Percentiles rank a stretch among this genome's conserved stretches.
phyloP scores from a whole-genome alignment of 768 basidiomycete genomes.

The Phallus indusiatus region DNA sequence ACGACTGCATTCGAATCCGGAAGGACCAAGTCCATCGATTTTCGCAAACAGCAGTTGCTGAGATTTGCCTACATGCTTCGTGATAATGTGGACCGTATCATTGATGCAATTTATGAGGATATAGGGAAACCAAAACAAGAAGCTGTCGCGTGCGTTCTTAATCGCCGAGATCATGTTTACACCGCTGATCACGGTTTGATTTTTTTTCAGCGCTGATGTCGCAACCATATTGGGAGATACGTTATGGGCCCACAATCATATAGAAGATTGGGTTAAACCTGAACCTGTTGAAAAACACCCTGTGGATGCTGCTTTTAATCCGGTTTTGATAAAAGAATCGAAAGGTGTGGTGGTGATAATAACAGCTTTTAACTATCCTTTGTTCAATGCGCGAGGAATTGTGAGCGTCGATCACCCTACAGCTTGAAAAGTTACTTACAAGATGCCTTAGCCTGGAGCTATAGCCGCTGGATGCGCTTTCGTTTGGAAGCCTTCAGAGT shows the following conservation, averaged over 20 bases:
- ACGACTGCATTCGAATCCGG: constrained; percentile 1
- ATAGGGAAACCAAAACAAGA: constrained; percentile 14
- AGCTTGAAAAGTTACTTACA: too few relatives aligned
- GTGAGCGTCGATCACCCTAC: not conserved
- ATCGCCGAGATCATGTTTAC: not conserved
- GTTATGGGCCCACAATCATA: constrained; percentile 15
- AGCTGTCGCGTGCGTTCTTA: constrained; percentile 10
- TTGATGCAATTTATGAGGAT: constrained; percentile 13
- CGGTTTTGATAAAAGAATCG: constrained; percentile 18
- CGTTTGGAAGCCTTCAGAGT: constrained; percentile 20
- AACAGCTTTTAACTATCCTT: constrained; percentile 18
- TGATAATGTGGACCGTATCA: constrained; percentile 15
- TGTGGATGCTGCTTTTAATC: constrained; percentile 13
- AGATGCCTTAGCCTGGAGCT: constrained; percentile 15
- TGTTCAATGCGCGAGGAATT: not conserved
- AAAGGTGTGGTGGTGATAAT: constrained; percentile 18
- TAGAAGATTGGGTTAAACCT: constrained; percentile 23
- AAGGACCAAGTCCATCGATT: constrained; percentile 8
- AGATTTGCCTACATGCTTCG: constrained; percentile 16
- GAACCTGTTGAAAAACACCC: constrained; percentile 13
- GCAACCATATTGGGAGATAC: constrained; percentile 16
- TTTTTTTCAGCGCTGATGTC: constrained; percentile 15
- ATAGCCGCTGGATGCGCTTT: constrained; percentile 19
- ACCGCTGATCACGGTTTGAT: not conserved
- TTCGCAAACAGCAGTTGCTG: constrained; percentile 17